Percentiles rank a stretch among this genome's conserved stretches.
These are phyloP conservation scores for Spatholobus suberectus DNA, from an alignment of 306 rosid genomes.

Conservation along the genomic window DNA sequence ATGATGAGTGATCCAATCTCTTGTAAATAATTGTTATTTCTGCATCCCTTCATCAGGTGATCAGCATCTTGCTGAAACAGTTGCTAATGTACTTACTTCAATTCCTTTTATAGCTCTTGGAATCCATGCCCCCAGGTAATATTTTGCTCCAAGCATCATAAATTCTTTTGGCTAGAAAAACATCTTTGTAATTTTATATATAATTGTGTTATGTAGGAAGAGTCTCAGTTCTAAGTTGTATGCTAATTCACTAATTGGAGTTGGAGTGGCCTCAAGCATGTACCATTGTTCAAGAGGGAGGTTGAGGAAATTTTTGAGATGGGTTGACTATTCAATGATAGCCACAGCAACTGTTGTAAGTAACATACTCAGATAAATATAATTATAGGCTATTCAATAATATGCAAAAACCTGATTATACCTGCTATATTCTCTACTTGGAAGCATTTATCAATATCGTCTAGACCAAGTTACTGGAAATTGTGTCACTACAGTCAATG, in stretches of 20 bases:
- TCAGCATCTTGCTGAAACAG: conserved; percentile 66
- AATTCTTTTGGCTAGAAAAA: conserved; percentile 16
- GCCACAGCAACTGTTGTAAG: conserved; percentile 93
- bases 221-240: conserved; percentile 72
- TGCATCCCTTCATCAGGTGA: conserved; percentile 66
- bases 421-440: conserved; percentile 6
- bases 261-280: conserved; percentile 94
- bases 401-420: conserved; percentile 23
- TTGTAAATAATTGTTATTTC: background rate
- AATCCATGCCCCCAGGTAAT: conserved; percentile 82
- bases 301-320: conserved; percentile 75
- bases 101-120: conserved; percentile 91
- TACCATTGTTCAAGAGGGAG: conserved; percentile 89
- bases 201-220: conserved; percentile 66
- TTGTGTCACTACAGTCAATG: background rate
- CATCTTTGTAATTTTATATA: conserved; percentile 27
- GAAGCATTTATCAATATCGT: background rate
- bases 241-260: conserved; percentile 97
- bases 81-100: conserved; percentile 90
- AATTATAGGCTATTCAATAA: conserved; percentile 10
- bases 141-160: conserved; percentile 37
- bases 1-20: conserved; percentile 21
- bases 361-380: conserved; percentile 25
- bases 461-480: background rate
- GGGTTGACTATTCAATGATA: conserved; percentile 97